Conservation (phyloP, 1,284 basidiomycete species). For the Cryptococcus sp. region DNA sequence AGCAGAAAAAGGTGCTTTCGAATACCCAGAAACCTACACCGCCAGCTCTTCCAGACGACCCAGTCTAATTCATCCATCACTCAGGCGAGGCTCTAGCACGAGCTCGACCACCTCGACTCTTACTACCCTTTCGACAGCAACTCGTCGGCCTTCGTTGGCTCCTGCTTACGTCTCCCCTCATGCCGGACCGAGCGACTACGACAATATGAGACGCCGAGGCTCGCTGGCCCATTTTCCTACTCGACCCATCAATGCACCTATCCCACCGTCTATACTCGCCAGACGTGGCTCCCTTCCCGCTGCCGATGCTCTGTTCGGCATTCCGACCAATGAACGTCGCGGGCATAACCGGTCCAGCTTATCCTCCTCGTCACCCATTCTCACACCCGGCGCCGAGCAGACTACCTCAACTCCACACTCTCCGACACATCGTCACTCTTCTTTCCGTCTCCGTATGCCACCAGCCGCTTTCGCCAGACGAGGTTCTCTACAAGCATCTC, state of each 20-base stretch:
- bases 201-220: slow-evolving; percentile 5
- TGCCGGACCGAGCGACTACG: neutral
- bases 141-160: neutral
- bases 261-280: slow-evolving; percentile 26
- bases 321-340: slow-evolving; percentile 10
- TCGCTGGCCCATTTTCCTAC: slow-evolving; percentile 12
- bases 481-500: neutral
- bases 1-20: slow-evolving; percentile 32
- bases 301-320: slow-evolving; percentile 11
- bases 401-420: neutral
- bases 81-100: slow-evolving; percentile 7
- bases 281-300: slow-evolving; percentile 20
- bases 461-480: neutral
- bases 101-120: slow-evolving; percentile 13
- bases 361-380: neutral
- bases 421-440: neutral
- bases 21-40: slow-evolving; percentile 20
- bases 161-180: neutral
- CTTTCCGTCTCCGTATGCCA: neutral
- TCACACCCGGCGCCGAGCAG: neutral
- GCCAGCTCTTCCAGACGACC: neutral
- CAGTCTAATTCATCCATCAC: slow-evolving; percentile 7
- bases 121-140: slow-evolving; percentile 5
- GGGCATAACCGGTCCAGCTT: slow-evolving; percentile 5
- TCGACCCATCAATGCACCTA: slow-evolving; percentile 17